Conservation (phyloP, 2,329 filamentous ascomycete genomes). For the Taxawa tesnikishii region DNA sequence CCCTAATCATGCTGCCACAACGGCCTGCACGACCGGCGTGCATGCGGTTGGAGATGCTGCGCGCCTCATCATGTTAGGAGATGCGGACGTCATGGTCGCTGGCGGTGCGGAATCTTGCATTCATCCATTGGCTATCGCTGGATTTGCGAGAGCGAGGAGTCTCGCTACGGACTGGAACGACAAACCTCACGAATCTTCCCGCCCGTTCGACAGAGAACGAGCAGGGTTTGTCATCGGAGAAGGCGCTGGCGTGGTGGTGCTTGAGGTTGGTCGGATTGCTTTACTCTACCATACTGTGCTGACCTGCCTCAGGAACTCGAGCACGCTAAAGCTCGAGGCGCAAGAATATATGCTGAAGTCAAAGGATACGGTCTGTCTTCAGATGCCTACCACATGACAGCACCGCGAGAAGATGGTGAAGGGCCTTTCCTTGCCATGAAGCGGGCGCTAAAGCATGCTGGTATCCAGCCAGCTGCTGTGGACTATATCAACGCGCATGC, state of each 20-base stretch:
- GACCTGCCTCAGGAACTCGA: constrained; percentile 55
- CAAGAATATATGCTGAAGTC: constrained; percentile 77
- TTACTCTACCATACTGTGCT: constrained; percentile 2
- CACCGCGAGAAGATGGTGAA: constrained; percentile 68
- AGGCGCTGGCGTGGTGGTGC: constrained; percentile 73
- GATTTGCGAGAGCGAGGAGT: constrained; percentile 79
- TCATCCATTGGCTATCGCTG: constrained; percentile 83
- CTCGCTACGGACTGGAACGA: constrained; percentile 73
- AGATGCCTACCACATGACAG: constrained; percentile 89
- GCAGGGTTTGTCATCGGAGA: constrained; percentile 88
- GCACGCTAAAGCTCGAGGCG: constrained; percentile 69
- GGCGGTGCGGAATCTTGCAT: constrained; percentile 93
- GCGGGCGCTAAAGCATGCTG: constrained; percentile 62
- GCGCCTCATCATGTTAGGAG: constrained; percentile 81
- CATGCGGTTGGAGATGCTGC: constrained; percentile 90
- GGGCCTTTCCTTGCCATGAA: constrained; percentile 81
- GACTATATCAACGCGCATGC: constrained; percentile 96
- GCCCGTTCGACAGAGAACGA: constrained; percentile 73
- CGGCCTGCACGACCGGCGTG: constrained; percentile 90
- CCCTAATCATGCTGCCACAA: constrained; percentile 85
- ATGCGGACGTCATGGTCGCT: constrained; percentile 93
- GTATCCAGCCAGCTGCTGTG: constrained; percentile 54
- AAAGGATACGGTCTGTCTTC: constrained; percentile 81
- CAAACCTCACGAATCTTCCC: constrained; percentile 55
- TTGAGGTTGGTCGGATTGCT: constrained; percentile 46